These are phyloP conservation scores for Przewalskia tangutica DNA, from an alignment of 257 asterid genomes.

Conservation along the genomic window DNA sequence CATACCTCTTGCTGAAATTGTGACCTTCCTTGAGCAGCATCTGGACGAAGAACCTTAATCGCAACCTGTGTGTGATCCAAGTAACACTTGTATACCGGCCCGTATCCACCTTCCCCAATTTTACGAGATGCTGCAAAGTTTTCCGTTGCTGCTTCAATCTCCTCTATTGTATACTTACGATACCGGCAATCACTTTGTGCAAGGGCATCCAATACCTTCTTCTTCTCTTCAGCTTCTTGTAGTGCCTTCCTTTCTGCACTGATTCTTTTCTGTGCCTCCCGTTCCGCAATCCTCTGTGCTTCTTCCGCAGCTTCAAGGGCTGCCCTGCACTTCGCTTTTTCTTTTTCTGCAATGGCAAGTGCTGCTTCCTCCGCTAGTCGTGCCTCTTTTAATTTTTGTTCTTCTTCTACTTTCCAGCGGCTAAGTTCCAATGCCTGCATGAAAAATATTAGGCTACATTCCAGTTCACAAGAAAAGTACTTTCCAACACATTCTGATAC, in stretches of 20 bases:
- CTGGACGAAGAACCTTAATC: slow-evolving; percentile 85
- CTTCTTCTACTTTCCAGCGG: slow-evolving; percentile 75
- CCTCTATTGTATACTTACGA: slow-evolving; percentile 67
- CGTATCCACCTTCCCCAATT: slow-evolving; percentile 95
- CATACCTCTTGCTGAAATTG: slow-evolving; percentile 94
- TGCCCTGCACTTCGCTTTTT: slow-evolving; percentile 65
- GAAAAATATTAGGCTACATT: not conserved
- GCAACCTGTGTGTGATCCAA: slow-evolving; percentile 87
- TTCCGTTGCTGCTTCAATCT: slow-evolving; percentile 76
- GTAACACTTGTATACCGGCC: slow-evolving; percentile 69
- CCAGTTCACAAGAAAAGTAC: not conserved
- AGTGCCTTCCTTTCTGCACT: slow-evolving; percentile 65
- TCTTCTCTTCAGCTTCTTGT: slow-evolving; percentile 67
- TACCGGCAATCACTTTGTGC: slow-evolving; percentile 55
- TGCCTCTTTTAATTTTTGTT: slow-evolving; percentile 61
- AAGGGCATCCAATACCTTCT: slow-evolving; percentile 44
- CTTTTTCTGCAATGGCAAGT: slow-evolving; percentile 60
- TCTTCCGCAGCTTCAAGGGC: slow-evolving; percentile 91
- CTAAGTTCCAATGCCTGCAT: slow-evolving; percentile 74
- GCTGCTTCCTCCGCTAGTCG: slow-evolving; percentile 73
- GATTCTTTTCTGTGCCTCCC: slow-evolving; percentile 72
- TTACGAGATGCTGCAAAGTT: slow-evolving; percentile 50
- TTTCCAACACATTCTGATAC: not conserved
- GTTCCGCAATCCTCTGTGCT: slow-evolving; percentile 77
- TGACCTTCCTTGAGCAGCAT: slow-evolving; percentile 90